Percentiles rank a stretch among this genome's conserved stretches.
Conservation (phyloP, 108 stramenopile species). For the Cyclotella cryptica region DNA sequence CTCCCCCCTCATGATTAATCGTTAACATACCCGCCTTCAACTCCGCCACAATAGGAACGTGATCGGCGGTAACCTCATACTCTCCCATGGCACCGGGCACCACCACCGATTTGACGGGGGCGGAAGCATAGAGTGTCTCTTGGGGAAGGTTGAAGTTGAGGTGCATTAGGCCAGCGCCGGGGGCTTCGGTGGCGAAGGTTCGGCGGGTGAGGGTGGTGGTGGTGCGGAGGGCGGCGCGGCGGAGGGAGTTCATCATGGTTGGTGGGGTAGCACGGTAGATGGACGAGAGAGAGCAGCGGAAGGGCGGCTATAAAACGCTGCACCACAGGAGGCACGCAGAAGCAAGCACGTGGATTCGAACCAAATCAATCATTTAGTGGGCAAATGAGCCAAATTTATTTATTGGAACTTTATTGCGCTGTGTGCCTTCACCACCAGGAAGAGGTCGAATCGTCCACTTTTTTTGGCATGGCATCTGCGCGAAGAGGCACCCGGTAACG, state of each 20-base stretch:
- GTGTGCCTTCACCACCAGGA: no score
- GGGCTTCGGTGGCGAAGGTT: constrained; percentile 48
- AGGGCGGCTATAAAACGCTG: neutral
- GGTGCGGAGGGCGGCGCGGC: constrained; percentile 39
- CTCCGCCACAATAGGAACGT: constrained; percentile 96
- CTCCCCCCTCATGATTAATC: constrained; percentile 89
- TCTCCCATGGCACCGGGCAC: constrained; percentile 94
- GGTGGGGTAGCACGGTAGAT: neutral
- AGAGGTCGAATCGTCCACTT: no score
- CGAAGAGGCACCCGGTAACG: no score
- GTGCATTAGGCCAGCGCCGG: constrained; percentile 68
- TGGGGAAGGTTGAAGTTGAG: constrained; percentile 95
- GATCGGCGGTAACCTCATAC: constrained; percentile 95
- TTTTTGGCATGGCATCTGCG: no score
- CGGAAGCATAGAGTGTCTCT: constrained; percentile 89
- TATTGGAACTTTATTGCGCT: no score
- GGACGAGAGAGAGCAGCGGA: neutral
- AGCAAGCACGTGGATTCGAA: no score
- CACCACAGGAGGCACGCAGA: no score
- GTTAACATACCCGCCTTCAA: constrained; percentile 96
- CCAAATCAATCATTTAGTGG: no score
- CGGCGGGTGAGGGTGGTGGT: constrained; percentile 47
- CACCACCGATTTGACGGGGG: constrained; percentile 82
- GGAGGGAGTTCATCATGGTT: constrained; percentile 59
- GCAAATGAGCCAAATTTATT: no score